Evolutionary conservation across 306 rosid species (phyloP).

Genomic region (Delonix regia): DNA sequence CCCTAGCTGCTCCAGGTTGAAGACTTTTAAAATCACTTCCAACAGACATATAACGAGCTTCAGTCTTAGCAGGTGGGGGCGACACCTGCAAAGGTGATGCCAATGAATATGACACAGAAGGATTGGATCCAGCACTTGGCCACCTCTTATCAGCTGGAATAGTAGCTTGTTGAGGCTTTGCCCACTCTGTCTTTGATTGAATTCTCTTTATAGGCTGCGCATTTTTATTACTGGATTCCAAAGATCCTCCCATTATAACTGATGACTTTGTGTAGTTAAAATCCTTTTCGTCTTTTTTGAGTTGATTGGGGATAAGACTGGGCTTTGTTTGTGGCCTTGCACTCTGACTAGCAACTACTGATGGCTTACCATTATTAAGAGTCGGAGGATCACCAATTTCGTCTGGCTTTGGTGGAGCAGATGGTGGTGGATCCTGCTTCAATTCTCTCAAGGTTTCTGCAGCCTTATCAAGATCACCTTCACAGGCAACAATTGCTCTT

Average conservation of each 20-base stretch:
- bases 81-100: slow-evolving; percentile 65
- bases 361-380: slow-evolving; percentile 61
- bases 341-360: slow-evolving; percentile 56
- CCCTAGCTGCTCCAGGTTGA: slow-evolving; percentile 71
- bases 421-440: slow-evolving; percentile 64
- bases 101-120: slow-evolving; percentile 68
- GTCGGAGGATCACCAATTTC: slow-evolving; percentile 80
- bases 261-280: slow-evolving; percentile 81
- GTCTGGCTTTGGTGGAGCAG: slow-evolving; percentile 72
- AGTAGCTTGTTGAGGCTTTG: slow-evolving; percentile 62
- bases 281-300: slow-evolving; percentile 72
- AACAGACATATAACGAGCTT: slow-evolving; percentile 57
- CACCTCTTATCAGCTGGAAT: slow-evolving; percentile 70
- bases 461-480: slow-evolving; percentile 92
- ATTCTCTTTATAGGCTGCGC: slow-evolving; percentile 70
- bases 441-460: slow-evolving; percentile 68
- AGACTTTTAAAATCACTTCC: slow-evolving; percentile 72
- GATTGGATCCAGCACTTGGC: slow-evolving; percentile 63
- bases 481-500: slow-evolving; percentile 79
- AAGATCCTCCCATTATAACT: slow-evolving; percentile 50
- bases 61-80: slow-evolving; percentile 63
- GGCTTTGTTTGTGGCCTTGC: slow-evolving; percentile 63
- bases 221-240: slow-evolving; percentile 64
- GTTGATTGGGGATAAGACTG: slow-evolving; percentile 53
- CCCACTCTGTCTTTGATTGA: slow-evolving; percentile 82